phyloP scores from a whole-genome alignment of 352 stramenopile species.

The Pythium grandisporangium region DNA sequence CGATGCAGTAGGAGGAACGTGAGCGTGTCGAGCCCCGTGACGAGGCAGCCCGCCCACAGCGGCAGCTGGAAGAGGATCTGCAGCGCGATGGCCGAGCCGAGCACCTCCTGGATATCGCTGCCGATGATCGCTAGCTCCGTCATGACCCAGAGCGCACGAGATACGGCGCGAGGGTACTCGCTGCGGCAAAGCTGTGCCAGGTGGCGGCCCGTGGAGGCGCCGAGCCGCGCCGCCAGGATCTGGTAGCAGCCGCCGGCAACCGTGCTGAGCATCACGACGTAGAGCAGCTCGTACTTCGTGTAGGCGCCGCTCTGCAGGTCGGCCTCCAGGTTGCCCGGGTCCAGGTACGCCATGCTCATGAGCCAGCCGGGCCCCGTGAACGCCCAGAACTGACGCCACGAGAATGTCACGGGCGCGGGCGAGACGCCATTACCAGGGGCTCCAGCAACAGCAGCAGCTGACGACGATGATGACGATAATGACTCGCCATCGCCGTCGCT shows the following conservation, averaged over 20 bases:
- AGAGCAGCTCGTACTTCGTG: constrained; percentile 76
- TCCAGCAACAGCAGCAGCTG: no score
- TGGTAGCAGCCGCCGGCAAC: constrained; percentile 83
- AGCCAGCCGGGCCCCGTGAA: constrained; percentile 48
- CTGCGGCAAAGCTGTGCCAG: constrained; percentile 67
- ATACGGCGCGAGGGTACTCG: constrained; percentile 46
- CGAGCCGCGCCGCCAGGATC: constrained; percentile 78
- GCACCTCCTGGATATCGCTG: constrained; percentile 78
- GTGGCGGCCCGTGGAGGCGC: constrained; percentile 75
- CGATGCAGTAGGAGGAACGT: constrained; percentile 84
- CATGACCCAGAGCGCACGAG: constrained; percentile 74
- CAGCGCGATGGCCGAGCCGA: constrained; percentile 74
- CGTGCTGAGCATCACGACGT: constrained; percentile 79
- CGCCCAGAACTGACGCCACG: constrained; percentile 43
- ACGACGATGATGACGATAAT: no score
- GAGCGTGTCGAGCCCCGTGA: constrained; percentile 75
- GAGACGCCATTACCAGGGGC: no score
- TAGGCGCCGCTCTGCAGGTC: constrained; percentile 87
- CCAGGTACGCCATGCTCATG: constrained; percentile 86
- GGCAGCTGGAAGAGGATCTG: constrained; percentile 61
- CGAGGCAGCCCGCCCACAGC: constrained; percentile 67
- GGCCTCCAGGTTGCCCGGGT: constrained; percentile 89
- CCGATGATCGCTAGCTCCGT: constrained; percentile 85
- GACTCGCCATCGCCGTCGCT: background rate
- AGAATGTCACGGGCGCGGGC: constrained; percentile 19